Evolutionary conservation across 345 rosid genomes (phyloP), one percentile per base, ranked within the genome.

Genomic region (Carallia pectinifolia): DNA sequence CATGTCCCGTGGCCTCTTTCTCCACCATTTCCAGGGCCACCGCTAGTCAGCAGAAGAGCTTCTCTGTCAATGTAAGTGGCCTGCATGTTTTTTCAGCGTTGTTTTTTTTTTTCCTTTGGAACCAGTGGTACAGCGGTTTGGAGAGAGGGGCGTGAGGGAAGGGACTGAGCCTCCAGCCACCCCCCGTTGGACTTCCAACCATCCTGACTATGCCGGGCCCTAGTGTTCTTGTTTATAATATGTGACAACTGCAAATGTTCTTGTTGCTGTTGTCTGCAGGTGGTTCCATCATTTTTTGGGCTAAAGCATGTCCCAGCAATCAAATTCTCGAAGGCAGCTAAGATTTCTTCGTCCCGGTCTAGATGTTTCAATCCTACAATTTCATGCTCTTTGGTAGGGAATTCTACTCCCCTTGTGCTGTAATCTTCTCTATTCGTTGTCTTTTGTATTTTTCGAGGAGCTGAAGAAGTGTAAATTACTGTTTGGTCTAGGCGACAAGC

Each of bases 321-420:
- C 53, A 76, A 66, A 65, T 55, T 78, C 65, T 52, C 75, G 1
- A 70, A 73, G 76, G 70, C 81, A 18, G 61, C 76, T 34, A 68
- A 54, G 40, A 62, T 73, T 55, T 76, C 68, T 50, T 68, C 75
- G 4, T 52, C 80, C 47, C 58, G 73, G 34, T 72, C 80, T 7
- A 75, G 81, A 48, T 68, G 80, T 79, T 73, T 70, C 70, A 73
- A 40, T 61, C 66, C 80, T 37, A 50, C 74, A 31, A 62, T 84
- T 68, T 80, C 87, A 36, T 83, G 90, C 78, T 84, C 83, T 12
- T 16, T 44, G 47, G 92, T 86, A 75, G 81, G 80, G 39, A 37
- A 58, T 31, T 53, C 6, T 48, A 17, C 7, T 30, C n/a, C 62
- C 23, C 31, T 40, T 9, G 19, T 19, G 44, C 2, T 1, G 6